Conservation (phyloP, 148 eudicot genomes). For the Rhododendron ovatum region DNA sequence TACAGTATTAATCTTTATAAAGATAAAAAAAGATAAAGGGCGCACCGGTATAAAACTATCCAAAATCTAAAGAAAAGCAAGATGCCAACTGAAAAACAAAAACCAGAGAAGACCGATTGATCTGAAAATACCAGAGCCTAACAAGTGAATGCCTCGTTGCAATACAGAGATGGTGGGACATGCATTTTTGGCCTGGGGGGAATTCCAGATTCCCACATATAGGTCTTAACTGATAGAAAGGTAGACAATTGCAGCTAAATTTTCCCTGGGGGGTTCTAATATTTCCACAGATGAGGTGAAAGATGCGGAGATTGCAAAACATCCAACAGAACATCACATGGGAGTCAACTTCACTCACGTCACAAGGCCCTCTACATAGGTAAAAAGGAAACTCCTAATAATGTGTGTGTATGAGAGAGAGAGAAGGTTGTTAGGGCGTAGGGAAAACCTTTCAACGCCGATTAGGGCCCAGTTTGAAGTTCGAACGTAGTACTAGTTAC, state of each 20-base stretch:
- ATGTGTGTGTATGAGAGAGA: neutral
- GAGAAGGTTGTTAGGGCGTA: neutral
- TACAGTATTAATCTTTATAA: too few relatives aligned
- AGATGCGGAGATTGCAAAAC: neutral
- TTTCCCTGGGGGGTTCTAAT: neutral
- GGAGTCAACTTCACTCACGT: conserved; percentile 15
- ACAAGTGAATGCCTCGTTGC: too few relatives aligned
- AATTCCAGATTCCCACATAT: neutral
- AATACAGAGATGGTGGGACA: neutral
- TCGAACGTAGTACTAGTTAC: too few relatives aligned
- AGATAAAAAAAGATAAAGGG: too few relatives aligned
- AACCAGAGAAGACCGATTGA: too few relatives aligned
- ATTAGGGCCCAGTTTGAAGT: too few relatives aligned
- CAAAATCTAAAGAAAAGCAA: too few relatives aligned
- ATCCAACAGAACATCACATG: conserved; percentile 20
- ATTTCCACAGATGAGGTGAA: conserved; percentile 8
- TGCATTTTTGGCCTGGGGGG: neutral
- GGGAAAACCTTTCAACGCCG: too few relatives aligned
- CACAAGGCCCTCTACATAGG: neutral
- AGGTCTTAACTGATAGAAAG: neutral
- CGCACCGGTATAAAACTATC: too few relatives aligned
- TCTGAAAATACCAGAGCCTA: too few relatives aligned
- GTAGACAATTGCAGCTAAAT: neutral
- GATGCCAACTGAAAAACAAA: too few relatives aligned
- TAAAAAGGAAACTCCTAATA: neutral